Conservation (phyloP, 108 stramenopile genomes). For the Fragilaria crotonensis region DNA sequence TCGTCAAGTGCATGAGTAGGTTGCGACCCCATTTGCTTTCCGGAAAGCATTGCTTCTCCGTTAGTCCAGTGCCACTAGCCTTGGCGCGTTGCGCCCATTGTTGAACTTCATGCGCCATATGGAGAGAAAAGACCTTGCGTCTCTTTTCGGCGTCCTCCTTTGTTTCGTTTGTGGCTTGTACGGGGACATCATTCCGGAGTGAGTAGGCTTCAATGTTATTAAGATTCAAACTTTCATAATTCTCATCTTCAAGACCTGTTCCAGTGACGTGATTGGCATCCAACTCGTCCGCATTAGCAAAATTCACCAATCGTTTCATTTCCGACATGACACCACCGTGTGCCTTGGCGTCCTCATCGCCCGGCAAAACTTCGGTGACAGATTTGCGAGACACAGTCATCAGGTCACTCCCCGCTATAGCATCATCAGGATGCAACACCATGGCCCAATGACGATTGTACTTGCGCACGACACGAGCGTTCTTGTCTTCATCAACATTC, state of each 20-base stretch:
- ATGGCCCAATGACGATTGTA: conserved; percentile 89
- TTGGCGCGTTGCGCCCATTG: conserved; percentile 19
- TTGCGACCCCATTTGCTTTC: conserved; percentile 57
- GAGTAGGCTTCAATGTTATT: conserved; percentile 69
- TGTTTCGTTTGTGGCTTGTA: conserved; percentile 5
- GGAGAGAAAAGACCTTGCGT: conserved; percentile 43
- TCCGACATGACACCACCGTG: conserved; percentile 66
- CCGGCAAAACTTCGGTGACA: conserved; percentile 31
- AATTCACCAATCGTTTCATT: conserved; percentile 65
- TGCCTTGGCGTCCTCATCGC: conserved; percentile 63
- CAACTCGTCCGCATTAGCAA: conserved; percentile 49
- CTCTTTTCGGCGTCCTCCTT: conserved; percentile 26
- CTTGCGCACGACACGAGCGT: conserved; percentile 69
- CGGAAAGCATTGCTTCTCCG: conserved; percentile 47
- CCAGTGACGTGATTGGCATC: conserved; percentile 74
- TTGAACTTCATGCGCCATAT: conserved; percentile 26
- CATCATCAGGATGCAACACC: conserved; percentile 76
- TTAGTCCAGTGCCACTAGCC: conserved; percentile 9
- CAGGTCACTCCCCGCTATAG: conserved; percentile 62
- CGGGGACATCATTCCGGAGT: conserved; percentile 20
- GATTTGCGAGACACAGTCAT: conserved; percentile 44
- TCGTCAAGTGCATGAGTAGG: conserved; percentile 67
- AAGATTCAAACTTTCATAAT: conserved; percentile 47
- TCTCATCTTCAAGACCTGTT: conserved; percentile 36
- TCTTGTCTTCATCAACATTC: conserved; percentile 46